phyloP scores from a whole-genome alignment of 192 early-diverging fungal genomes.

The Cetraspora pellucida region DNA sequence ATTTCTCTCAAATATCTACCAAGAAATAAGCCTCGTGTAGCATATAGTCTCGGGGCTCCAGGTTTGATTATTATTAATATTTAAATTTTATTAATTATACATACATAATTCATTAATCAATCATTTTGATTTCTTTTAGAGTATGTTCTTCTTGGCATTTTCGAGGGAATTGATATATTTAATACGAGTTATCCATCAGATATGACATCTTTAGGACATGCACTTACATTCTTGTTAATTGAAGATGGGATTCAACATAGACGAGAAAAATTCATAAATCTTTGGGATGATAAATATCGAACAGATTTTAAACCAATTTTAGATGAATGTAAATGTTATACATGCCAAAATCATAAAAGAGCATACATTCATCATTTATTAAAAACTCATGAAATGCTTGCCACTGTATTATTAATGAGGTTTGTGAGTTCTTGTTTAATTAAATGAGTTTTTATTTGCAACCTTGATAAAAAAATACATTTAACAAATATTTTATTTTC shows the following conservation, averaged over 20 bases:
- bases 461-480: background rate
- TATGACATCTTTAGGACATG: constrained; percentile 68
- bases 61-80: constrained; percentile 35
- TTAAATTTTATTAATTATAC: background rate
- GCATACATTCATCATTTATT: constrained; percentile 78
- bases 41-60: constrained; percentile 56
- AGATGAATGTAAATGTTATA: constrained; percentile 63
- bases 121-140: constrained; percentile 36
- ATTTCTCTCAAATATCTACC: constrained; percentile 54
- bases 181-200: constrained; percentile 68
- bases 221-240: constrained; percentile 60
- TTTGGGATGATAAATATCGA: constrained; percentile 60
- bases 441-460: background rate
- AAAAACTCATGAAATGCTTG: constrained; percentile 77
- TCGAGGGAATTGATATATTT: constrained; percentile 69
- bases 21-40: constrained; percentile 55
- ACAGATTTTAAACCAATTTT: constrained; percentile 65
- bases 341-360: constrained; percentile 68
- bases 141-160: constrained; percentile 52
- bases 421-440: constrained; percentile 30
- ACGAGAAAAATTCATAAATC: constrained; percentile 41
- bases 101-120: background rate
- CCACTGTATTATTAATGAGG: constrained; percentile 71
- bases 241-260: background rate
- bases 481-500: too few relatives aligned